Percentiles rank a stretch among this genome's conserved stretches.
Evolutionary conservation across 345 rosid species (phyloP).

Genomic region (Garcia nutans): DNA sequence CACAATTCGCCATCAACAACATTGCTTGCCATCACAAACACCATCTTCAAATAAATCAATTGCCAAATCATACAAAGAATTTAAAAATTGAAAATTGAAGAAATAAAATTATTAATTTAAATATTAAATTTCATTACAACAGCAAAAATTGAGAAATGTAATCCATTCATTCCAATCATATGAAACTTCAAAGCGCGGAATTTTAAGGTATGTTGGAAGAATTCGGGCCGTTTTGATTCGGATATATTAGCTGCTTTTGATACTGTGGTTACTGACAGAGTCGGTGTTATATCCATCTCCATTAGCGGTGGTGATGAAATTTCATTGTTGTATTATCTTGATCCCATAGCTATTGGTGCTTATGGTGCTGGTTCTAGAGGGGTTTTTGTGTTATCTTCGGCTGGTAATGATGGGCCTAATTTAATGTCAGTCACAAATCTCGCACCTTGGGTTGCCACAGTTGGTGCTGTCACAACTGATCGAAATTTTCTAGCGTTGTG

Average conservation of each 20-base stretch:
- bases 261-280: conserved; percentile 65
- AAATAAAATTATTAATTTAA: too few species aligned
- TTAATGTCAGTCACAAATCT: conserved; percentile 74
- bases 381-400: conserved; percentile 80
- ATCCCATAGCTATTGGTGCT: conserved; percentile 76
- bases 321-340: conserved; percentile 69
- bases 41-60: too few species aligned
- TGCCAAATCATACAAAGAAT: too few species aligned
- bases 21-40: too few species aligned
- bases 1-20: too few species aligned
- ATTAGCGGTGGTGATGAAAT: conserved; percentile 77
- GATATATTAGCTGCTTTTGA: conserved; percentile 90
- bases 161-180: too few species aligned
- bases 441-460: conserved; percentile 71
- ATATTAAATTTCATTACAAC: too few species aligned
- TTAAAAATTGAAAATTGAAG: too few species aligned
- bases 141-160: too few species aligned
- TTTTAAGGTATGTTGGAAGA: conserved; percentile 86
- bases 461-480: conserved; percentile 78
- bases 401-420: conserved; percentile 80
- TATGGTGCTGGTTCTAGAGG: conserved; percentile 69
- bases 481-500: conserved; percentile 72
- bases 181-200: conserved; percentile 73
- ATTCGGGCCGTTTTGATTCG: conserved; percentile 74
- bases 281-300: conserved; percentile 71